Evolutionary conservation across 1,284 basidiomycete species (phyloP), one percentile per base, ranked within the genome.

Genomic region (Irpex sp.): DNA sequence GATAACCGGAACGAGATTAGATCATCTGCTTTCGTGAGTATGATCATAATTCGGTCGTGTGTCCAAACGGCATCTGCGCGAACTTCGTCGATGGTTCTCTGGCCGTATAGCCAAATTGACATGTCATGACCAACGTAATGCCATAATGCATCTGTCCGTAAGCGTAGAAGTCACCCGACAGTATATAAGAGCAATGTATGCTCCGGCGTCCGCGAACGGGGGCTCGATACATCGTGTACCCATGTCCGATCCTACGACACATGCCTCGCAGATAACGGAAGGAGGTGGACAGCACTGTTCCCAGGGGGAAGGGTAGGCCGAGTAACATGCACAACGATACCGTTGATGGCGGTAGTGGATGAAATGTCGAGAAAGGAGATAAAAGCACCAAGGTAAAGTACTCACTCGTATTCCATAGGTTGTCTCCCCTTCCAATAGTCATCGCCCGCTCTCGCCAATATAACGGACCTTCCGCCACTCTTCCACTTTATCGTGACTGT

Each of bases 341-440:
- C 15, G 39, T 9, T 43, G 39, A 15, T 43, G 39, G 15, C 4
- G 39, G 39, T 15, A 43, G 39, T 26, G 26, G 39, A 15, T 43
- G 39, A 43, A 43, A 8, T 2, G 39, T 7, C 33, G 37, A 35
- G n/a, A 9, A 50, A 36, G 9, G 1, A 19, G 3, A 59, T 26
- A 50, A 13, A 46, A 21, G 35, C 56, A 59, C 9, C 31, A 33
- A 50, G n/a, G 53, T 26, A 51, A 63, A 50, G 65, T 61, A 66
- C 87, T 66, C 68, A 89, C 87, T 87, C 84, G 68, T 78, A 76
- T 63, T 83, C 79, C 89, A 91, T 89, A 31, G 72, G 72, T 61
- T 81, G 80, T 9, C 85, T 77, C 21, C 86, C 87, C 67, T 86
- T 86, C 89, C 89, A 90, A 65, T 89, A 84, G 61, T 87, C 81